Evolutionary conservation across 805 yeast species (phyloP).

Genomic region (Wickerhamomyces xylosicus): DNA sequence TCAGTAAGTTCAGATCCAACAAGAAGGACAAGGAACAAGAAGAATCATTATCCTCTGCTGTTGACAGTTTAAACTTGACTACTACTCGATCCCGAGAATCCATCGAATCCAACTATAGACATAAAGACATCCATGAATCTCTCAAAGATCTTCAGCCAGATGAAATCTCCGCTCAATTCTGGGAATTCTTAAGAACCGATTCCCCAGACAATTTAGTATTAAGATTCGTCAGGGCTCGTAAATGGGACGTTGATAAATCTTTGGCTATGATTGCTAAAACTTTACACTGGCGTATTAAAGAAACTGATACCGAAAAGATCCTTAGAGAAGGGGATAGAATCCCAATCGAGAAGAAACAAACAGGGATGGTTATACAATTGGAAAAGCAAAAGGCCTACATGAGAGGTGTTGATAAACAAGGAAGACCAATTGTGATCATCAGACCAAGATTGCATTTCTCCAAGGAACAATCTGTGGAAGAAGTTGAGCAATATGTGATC

Average conservation of each 20-base stretch:
- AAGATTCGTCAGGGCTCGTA: constrained; percentile 79
- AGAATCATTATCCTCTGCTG: constrained; percentile 1
- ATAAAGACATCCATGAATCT: constrained; percentile 34
- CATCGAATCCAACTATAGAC: constrained; percentile 23
- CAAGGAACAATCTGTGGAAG: constrained; percentile 56
- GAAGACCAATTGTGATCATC: constrained; percentile 74
- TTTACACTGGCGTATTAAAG: constrained; percentile 63
- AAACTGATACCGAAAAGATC: constrained; percentile 49
- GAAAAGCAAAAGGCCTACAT: constrained; percentile 62
- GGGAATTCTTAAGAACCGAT: constrained; percentile 63
- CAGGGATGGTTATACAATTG: constrained; percentile 30
- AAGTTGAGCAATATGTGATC: constrained; percentile 66
- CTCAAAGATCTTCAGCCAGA: constrained; percentile 42
- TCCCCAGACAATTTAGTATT: constrained; percentile 70
- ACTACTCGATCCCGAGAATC: constrained; percentile 21
- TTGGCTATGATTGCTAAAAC: constrained; percentile 65
- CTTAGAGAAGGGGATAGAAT: constrained; percentile 65
- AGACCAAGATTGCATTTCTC: constrained; percentile 72
- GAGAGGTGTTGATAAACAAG: constrained; percentile 60
- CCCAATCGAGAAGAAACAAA: constrained; percentile 34
- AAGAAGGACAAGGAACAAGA: constrained; percentile 6
- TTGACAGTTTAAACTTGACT: constrained; percentile 12
- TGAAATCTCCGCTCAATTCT: constrained; percentile 38
- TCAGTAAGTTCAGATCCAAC: constrained; percentile 12
- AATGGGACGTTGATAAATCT: constrained; percentile 65